Percentiles rank a stretch among this genome's conserved stretches.
Evolutionary conservation across 2,329 filamentous ascomycete species (phyloP).

Genomic region (Aureobasidium zeae): DNA sequence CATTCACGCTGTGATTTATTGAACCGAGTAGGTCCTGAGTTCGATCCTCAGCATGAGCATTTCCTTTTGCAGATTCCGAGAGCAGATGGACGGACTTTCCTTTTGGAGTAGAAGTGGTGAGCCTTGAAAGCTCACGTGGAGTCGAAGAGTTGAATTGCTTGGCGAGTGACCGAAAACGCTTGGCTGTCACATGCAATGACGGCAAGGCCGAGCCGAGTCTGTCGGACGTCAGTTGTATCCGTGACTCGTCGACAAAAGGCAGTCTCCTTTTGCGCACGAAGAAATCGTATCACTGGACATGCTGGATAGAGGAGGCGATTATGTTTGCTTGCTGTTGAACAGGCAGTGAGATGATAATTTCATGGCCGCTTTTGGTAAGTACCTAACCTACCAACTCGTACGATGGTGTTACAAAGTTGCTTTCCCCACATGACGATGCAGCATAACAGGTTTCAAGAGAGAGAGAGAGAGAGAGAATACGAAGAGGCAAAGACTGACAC

Average conservation of each 20-base stretch:
- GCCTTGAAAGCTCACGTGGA: not conserved
- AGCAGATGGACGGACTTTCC: not conserved
- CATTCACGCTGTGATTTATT: no score
- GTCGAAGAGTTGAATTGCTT: no score
- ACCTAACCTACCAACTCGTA: no score
- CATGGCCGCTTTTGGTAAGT: constrained; percentile 13
- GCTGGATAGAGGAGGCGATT: not conserved
- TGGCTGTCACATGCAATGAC: constrained; percentile 15
- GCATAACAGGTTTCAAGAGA: no score
- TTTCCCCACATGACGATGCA: no score
- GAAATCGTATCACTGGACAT: no score
- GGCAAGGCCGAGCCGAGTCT: no score
- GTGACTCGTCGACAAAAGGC: no score
- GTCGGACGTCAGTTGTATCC: no score
- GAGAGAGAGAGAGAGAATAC: not conserved
- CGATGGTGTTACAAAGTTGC: no score
- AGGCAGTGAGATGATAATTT: not conserved
- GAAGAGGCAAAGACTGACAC: constrained; percentile 17
- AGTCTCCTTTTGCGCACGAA: constrained; percentile 7
- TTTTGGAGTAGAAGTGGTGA: not conserved
- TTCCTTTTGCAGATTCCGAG: not conserved
- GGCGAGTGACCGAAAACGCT: no score
- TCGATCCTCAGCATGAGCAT: constrained; percentile 22
- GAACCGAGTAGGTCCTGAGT: constrained; percentile 24
- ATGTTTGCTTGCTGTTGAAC: not conserved